These are phyloP conservation scores for Calonectria leucothoes DNA, from an alignment of 2,329 filamentous ascomycete species.

Conservation along the genomic window DNA sequence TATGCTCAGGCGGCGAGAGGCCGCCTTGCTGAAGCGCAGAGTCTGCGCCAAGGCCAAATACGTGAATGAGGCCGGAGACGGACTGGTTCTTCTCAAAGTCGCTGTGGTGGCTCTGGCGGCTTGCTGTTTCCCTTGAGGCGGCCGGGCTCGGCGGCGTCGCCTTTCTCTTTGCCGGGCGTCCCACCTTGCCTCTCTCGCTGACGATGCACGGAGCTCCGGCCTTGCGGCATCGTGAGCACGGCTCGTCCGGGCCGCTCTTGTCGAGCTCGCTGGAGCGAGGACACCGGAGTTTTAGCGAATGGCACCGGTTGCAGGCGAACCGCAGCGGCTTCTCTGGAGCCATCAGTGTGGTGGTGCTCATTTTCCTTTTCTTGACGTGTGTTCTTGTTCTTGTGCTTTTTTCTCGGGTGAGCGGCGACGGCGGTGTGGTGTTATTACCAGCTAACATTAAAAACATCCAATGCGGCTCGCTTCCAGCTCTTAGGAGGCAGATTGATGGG, in stretches of 20 bases:
- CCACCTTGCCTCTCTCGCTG: conserved; percentile 30
- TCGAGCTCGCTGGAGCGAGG: conserved; percentile 18
- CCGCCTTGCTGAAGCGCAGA: not conserved
- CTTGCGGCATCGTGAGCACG: conserved; percentile 31
- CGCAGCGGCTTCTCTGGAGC: conserved; percentile 24
- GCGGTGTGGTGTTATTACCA: not conserved
- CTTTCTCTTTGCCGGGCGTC: conserved; percentile 28
- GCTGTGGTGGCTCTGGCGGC: not conserved
- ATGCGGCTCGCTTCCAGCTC: not conserved
- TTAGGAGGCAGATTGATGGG: not conserved
- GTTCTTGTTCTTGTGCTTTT: not conserved
- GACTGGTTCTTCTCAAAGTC: conserved; percentile 5
- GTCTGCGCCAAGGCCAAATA: conserved; percentile 10
- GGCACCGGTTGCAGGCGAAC: conserved; percentile 27
- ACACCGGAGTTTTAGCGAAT: conserved; percentile 25
- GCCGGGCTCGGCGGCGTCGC: conserved; percentile 1
- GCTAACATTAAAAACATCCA: not conserved
- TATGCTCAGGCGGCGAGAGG: conserved; percentile 13
- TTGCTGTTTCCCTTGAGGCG: not conserved
- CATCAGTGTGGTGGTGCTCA: conserved; percentile 9
- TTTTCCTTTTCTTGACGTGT: not conserved
- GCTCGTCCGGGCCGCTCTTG: conserved; percentile 23
- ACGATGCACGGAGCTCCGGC: conserved; percentile 29
- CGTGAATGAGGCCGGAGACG: conserved; percentile 4
- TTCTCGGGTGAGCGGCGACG: not conserved